Evolutionary conservation across 805 yeast species (phyloP).

Genomic region (Starmerella asiatica): DNA sequence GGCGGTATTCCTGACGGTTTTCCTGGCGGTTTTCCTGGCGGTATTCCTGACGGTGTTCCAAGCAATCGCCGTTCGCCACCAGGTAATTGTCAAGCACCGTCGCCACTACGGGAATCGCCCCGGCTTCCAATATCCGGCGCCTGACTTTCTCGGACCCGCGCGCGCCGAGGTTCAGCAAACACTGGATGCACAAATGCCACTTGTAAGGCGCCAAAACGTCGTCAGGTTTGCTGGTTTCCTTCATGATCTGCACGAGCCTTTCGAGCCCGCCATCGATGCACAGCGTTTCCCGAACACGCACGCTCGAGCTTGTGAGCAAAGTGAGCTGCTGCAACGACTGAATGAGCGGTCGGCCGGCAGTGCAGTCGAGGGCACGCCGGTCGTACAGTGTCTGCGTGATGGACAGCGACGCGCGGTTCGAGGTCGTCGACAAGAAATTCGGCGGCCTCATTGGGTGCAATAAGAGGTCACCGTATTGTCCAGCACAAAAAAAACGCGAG

Average conservation of each 20-base stretch:
- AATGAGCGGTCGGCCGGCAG: constrained; percentile 78
- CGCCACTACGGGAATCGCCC: constrained; percentile 78
- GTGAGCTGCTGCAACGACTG: constrained; percentile 85
- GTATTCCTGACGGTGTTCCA: no score
- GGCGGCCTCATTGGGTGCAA: constrained; percentile 90
- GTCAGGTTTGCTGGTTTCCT: constrained; percentile 32
- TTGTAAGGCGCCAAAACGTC: constrained; percentile 63
- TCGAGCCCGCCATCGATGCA: constrained; percentile 86
- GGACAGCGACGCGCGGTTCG: constrained; percentile 83
- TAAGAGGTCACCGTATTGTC: no score
- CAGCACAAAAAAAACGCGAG: no score
- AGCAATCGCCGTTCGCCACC: constrained; percentile 14
- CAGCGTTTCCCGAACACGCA: constrained; percentile 81
- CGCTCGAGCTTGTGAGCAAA: constrained; percentile 69
- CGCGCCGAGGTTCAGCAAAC: constrained; percentile 80
- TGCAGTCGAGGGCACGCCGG: constrained; percentile 80
- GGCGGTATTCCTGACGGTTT: no score
- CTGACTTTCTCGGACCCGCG: constrained; percentile 82
- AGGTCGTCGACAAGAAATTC: constrained; percentile 61
- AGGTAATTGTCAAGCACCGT: constrained; percentile 79
- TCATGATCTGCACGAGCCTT: constrained; percentile 68
- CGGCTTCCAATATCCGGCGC: constrained; percentile 78
- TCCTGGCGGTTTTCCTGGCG: no score
- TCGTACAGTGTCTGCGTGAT: constrained; percentile 83
- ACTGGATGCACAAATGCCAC: constrained; percentile 91